Base-by-base conservation (phyloP, 129 eudicot species). In the Chrysanthemum makinoi region DNA sequence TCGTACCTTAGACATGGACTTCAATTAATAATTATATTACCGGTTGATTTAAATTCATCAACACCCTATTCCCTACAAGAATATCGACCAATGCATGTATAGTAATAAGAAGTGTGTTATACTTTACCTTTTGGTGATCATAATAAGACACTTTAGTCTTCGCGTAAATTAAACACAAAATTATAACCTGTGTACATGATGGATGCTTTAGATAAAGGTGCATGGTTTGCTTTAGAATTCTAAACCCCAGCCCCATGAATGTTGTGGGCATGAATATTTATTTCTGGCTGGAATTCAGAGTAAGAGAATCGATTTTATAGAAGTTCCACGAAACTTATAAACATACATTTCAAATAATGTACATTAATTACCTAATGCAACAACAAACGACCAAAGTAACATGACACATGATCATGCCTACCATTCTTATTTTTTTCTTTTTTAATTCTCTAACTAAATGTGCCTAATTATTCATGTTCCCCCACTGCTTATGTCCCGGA, bases 401-500 rank as follows among this genome's bases (percentile, higher is more conserved):
- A 68, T 63, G 70, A 79, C 72, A 77, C 11, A 72, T 69, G 67
- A 50, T 50, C 61, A 75, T 75, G 17, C 17, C 15, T 60, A 60
- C 65, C 22, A 56, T 66, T 46, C 57, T 46, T 6, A 10, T 28
- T 14, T 11, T 4, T 13, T 14, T 0, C 2, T 12, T 14, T 30
- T 11, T 4, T 51, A 13, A 6, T 46, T 71, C 51, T 64, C 73
- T 50, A 68, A 73, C 67, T 70, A 80, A 57, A 72, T 33, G 59
- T 19, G 13, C 52, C 39, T 83, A 84, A 56, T 77, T 35, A 35
- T 35, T 77, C 24, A 68, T 73, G 74, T 59, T 79, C 74, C 49
- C 80, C 94, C 89, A 84, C 50, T 84, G 85, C 82, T 82, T 87
- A 16, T 74, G 82, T 50, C 94, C 91, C 47, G 95, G 87, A 83